Base-by-base conservation (phyloP, 352 stramenopile species). In the Globisporangium nunn region DNA sequence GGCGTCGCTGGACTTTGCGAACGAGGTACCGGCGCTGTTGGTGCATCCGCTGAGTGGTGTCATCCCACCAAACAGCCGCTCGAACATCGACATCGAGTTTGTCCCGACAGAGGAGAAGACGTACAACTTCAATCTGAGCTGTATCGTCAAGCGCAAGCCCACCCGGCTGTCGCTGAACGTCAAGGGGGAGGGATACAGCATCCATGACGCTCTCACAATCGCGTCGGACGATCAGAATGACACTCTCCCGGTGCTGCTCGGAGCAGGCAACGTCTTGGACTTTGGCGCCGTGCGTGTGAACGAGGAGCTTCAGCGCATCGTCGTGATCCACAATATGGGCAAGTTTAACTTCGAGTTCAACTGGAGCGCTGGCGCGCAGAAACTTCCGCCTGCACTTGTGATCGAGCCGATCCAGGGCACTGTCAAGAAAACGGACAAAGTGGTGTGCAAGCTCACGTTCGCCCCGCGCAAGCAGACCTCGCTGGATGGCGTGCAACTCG, bases 321-420 rank as follows among this genome's bases (percentile, higher is more conserved):
- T 98, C 3, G 70, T 81, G 41, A 89, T 98, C 48, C 69, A 91
- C 48, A 98, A 98, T 66, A 75, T 66, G 1, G 93, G 93, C 39
- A 98, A 98, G 59, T 98, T 98, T 66, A 97, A 96, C 63, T 97
- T 98, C 62, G 93, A 98, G 45, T 98, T 97, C 58, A 78, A 79
- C 30, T 96, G 91, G 79, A 85, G 54, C 54, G 63, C 77, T 14
- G 50, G 35, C 18, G 14, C 50, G 43, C 50, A 56, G 8, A 75
- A 72, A 51, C 64, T 71, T n/a, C 59, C 68, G 8, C 48, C 78
- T 6, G 69, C 71, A 23, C 61, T 93, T 12, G 62, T 61, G 3
- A 79, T 94, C 59, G 76, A 92, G 35, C 83, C 87, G 10, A 73
- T 75, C 53, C 70, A 88, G 14, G 90, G 91, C 4, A 96, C 79